phyloP scores from a whole-genome alignment of 192 early-diverging fungal genomes.

The Backusella parvicylindrica region DNA sequence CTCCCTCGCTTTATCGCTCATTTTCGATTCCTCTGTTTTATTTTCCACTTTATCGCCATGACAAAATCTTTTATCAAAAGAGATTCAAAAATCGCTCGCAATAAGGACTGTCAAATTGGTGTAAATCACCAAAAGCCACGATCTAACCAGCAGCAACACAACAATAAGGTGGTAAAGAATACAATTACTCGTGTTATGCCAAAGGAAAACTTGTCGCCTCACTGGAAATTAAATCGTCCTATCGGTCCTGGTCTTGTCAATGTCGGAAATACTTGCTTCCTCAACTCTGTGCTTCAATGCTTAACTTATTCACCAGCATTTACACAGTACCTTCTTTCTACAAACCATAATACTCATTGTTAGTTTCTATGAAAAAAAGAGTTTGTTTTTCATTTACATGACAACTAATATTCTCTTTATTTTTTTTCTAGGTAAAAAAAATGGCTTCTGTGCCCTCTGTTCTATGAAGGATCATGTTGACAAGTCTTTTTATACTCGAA shows the following conservation, averaged over 20 bases:
- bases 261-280: slow-evolving; percentile 74
- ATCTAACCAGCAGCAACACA: not conserved
- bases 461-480: slow-evolving; percentile 63
- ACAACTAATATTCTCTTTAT: not conserved
- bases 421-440: slow-evolving; percentile 39
- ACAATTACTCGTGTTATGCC: not conserved
- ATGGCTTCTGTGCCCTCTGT: slow-evolving; percentile 72
- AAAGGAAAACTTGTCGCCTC: slow-evolving; percentile 40
- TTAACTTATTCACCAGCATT: slow-evolving; percentile 74
- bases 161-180: not conserved
- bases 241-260: slow-evolving; percentile 72
- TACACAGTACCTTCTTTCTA: slow-evolving; percentile 60
- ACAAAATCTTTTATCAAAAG: not conserved
- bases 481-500: slow-evolving; percentile 45
- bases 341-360: slow-evolving; percentile 59
- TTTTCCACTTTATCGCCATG: not conserved
- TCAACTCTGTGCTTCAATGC: slow-evolving; percentile 79
- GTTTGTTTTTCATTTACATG: not conserved
- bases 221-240: slow-evolving; percentile 53
- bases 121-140: not conserved
- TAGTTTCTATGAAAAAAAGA: slow-evolving; percentile 22
- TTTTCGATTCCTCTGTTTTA: not conserved
- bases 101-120: not conserved
- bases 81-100: not conserved
- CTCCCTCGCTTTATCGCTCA: not conserved